Conservation (phyloP, 495 filamentous ascomycete species). For the Xylaria sp. region DNA sequence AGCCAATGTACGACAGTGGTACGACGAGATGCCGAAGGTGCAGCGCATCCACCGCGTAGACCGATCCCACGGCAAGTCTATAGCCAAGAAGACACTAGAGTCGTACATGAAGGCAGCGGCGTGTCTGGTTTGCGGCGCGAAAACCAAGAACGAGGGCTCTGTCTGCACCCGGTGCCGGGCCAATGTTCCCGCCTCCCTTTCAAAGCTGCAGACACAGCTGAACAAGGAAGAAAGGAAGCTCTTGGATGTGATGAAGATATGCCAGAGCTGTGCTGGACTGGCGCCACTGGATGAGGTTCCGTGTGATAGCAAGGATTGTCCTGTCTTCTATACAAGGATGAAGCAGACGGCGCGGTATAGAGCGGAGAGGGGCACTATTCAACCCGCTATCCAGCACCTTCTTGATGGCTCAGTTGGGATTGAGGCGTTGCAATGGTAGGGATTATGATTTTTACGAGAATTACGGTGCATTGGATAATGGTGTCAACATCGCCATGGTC, state of each 20-base stretch:
- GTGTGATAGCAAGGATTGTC: constrained; percentile 91
- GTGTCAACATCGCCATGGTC: neutral
- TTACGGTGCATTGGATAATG: neutral
- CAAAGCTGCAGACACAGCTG: constrained; percentile 66
- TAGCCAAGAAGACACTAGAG: constrained; percentile 74
- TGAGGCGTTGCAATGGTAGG: constrained; percentile 49
- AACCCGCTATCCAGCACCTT: constrained; percentile 64
- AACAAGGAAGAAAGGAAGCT: constrained; percentile 68
- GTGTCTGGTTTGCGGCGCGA: constrained; percentile 78
- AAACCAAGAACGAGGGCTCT: constrained; percentile 59
- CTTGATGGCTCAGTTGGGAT: constrained; percentile 45
- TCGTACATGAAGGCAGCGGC: constrained; percentile 81
- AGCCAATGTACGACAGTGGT: constrained; percentile 90
- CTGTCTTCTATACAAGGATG: constrained; percentile 87
- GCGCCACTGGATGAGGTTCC: constrained; percentile 75
- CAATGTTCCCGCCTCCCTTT: constrained; percentile 63
- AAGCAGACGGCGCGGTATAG: constrained; percentile 69
- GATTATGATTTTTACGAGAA: constrained; percentile 3
- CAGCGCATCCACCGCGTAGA: constrained; percentile 72
- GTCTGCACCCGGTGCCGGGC: constrained; percentile 71
- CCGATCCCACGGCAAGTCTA: constrained; percentile 41
- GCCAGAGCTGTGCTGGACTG: constrained; percentile 80
- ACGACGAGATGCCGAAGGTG: constrained; percentile 94
- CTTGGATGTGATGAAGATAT: constrained; percentile 73
- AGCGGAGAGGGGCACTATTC: constrained; percentile 61